Conservation (phyloP, 2,329 filamentous ascomycete species). For the Elsinoe ampelina region DNA sequence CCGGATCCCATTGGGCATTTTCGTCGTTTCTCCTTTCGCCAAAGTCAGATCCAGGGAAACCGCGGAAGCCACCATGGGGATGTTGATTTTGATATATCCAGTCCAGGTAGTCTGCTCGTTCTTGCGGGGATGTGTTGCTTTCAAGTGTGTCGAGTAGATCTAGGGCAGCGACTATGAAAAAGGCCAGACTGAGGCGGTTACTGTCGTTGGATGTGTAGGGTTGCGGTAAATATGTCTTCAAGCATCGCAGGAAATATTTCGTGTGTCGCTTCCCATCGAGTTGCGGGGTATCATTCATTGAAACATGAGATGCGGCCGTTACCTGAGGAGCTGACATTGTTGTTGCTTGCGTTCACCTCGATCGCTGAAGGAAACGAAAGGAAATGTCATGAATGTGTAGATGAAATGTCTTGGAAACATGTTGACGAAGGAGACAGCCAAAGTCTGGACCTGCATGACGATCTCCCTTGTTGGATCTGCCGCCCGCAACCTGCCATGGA, state of each 20-base stretch:
- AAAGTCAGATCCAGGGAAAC: constrained; percentile 62
- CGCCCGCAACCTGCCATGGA: not conserved
- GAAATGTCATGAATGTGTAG: not conserved
- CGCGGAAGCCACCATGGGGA: constrained; percentile 77
- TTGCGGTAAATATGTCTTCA: constrained; percentile 68
- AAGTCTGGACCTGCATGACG: constrained; percentile 6
- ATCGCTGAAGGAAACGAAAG: not conserved
- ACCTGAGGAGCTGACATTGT: not conserved
- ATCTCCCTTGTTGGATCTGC: too few species aligned
- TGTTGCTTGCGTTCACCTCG: not conserved
- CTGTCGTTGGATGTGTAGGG: constrained; percentile 79
- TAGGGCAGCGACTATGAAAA: constrained; percentile 78
- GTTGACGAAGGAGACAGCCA: not conserved
- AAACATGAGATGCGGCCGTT: constrained; percentile 3
- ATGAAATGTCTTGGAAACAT: not conserved
- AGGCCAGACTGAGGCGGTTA: constrained; percentile 79
- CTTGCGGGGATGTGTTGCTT: constrained; percentile 43
- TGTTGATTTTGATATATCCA: constrained; percentile 89
- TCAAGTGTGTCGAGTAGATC: constrained; percentile 64
- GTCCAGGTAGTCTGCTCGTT: constrained; percentile 48
- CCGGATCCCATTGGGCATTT: constrained; percentile 57
- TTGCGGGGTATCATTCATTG: not conserved
- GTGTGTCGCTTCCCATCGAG: constrained; percentile 15
- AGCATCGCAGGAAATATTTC: constrained; percentile 87
- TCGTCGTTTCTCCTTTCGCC: constrained; percentile 38